Percentiles rank a stretch among this genome's conserved stretches.
Conservation (phyloP, 176 grass and related monocot species). For the Lolium rigidum region DNA sequence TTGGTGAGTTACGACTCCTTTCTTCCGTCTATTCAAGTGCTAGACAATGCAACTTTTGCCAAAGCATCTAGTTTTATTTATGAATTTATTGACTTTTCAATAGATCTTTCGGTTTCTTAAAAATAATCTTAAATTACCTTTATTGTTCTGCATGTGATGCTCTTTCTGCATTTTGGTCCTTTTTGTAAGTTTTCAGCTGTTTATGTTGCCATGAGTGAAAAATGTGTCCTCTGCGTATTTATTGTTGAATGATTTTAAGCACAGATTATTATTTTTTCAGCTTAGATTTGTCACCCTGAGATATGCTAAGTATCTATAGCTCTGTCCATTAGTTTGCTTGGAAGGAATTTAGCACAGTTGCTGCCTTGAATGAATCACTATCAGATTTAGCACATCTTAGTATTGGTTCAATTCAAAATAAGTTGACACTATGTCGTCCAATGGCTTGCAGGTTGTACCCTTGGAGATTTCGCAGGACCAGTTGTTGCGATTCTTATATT, state of each 20-base stretch:
- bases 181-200: no score
- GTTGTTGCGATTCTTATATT: conserved; percentile 69
- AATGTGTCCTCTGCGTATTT: no score
- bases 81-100: not conserved
- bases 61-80: no score
- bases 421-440: conserved; percentile 22
- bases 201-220: no score
- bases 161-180: no score
- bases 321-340: not conserved
- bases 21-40: not conserved
- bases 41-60: no score
- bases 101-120: not conserved
- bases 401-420: not conserved
- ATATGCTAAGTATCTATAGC: no score
- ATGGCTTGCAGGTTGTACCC: conserved; percentile 69
- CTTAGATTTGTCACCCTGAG: no score
- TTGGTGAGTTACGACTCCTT: conserved; percentile 67
- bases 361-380: not conserved
- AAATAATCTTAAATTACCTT: not conserved
- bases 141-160: no score
- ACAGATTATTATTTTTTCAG: no score
- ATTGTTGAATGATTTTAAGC: no score
- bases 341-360: not conserved
- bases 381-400: conserved; percentile 5
- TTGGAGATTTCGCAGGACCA: conserved; percentile 90